Evolutionary conservation across 2,329 filamentous ascomycete genomes (phyloP), one percentile per base, ranked within the genome.

Genomic region (Zymoseptoria crescenta): DNA sequence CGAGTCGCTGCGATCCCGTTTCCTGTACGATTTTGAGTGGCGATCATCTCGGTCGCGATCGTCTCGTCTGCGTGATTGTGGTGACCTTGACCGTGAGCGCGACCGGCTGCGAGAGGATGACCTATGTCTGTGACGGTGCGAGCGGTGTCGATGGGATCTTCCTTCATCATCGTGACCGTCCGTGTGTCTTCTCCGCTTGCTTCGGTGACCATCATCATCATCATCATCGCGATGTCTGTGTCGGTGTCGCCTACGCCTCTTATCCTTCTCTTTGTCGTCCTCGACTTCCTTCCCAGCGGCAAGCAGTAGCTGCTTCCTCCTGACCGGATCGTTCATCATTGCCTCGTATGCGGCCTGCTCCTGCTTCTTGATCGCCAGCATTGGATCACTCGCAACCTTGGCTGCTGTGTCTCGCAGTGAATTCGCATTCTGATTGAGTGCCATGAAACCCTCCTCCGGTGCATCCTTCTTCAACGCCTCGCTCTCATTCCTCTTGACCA

Each of bases 331-430:
- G 66, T 86, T 89, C 84, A 89, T 91, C 83, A 91, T 87, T 8
- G 85, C 82, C 61, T 75, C 73, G 48, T 73, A 72, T 27, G 72
- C 73, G 8, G 73, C 73, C 57, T 75, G 74, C 72, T 97, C 92
- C 71, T 95, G 88, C 72, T 86, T 88, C 80, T 96, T 96, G 73
- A 99, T 96, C 24, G 92, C 90, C 35, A 97, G 78, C 68, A 99
- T 80, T 0, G 94, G 94, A 71, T 99, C 94, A 65, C 95, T 89
- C 64, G 91, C 82, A 52, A 97, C 86, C 77, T 99, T 99, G 53
- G 85, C 76, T 29, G 90, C 88, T 0, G 87, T 91, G 73, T 99
- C 94, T 63, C 89, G 81, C 16, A 85, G 80, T 3, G 83, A 88
- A 70, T 90, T 91, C 27, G 87, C 87, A 67, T 85, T 85, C 30